Base-by-base conservation (phyloP, 1,284 basidiomycete genomes). In the Irpex sp. region DNA sequence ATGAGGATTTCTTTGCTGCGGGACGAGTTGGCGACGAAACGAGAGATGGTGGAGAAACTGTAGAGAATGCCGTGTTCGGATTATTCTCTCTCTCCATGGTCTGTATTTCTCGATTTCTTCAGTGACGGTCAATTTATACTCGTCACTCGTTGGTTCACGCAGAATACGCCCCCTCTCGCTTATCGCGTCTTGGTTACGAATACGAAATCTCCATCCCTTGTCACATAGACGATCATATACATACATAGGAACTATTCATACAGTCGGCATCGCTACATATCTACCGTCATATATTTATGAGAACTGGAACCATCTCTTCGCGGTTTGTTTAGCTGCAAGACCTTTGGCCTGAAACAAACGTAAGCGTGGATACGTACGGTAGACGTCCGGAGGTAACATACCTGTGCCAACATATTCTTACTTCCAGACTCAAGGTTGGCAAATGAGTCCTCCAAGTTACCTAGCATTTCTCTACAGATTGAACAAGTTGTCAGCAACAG, bases 21-120 rank as follows among this genome's bases (percentile, higher is more conserved):
- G 66, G 86, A 89, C 68, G 88, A 91, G 81, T 85, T 91, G 65
- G 74, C 68, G 69, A 69, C 75, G 64, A 90, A 90, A 79, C 80
- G 74, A 69, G 80, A 75, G 68, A 75, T 76, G 73, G 62, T 77
- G 42, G 63, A 60, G 23, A 58, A 36, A 49, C 42, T 18, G 9
- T 63, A 54, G 48, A 21, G 28, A 5, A 28, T 4, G 28, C 28
- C 4, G 28, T 28, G 28, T 28, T 28, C 6, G 28, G 28, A 28
- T 28, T 28, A 28, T 5, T 28, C 6, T 28, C 5, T 28, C 28
- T 5, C 28, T 28, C 5, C 28, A 28, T 28, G 28, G 28, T 28
- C 28, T 28, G 6, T 28, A 28, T 28, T 28, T 28, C 28, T 28
- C 6, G 28, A 28, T 28, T 5, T 28, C 4, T 42, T n/a, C 10